Conservation (phyloP, 1,139 yeast species). For the Blastobotrys indianensis region DNA sequence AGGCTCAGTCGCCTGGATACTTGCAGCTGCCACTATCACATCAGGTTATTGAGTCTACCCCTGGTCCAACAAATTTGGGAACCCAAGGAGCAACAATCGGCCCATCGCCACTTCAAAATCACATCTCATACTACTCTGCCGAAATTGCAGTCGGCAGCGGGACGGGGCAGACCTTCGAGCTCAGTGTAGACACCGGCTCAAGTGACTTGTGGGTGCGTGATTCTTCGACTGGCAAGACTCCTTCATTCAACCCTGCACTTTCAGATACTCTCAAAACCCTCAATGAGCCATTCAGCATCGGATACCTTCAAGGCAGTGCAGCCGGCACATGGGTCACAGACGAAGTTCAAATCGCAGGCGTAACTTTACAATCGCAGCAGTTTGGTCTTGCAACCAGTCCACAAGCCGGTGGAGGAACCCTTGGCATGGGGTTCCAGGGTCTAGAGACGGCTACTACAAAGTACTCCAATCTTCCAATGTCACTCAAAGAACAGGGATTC, state of each 20-base stretch:
- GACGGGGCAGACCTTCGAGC: slow-evolving; percentile 10
- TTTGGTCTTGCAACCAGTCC: slow-evolving; percentile 51
- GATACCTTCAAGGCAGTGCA: slow-evolving; percentile 52
- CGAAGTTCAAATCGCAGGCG: slow-evolving; percentile 37
- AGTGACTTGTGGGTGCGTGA: slow-evolving; percentile 97
- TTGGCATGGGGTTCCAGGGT: slow-evolving; percentile 47
- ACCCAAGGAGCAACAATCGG: background rate
- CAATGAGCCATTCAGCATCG: slow-evolving; percentile 35
- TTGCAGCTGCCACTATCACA: too few species aligned
- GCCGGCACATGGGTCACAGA: slow-evolving; percentile 56
- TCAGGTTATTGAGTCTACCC: background rate
- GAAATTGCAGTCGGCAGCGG: slow-evolving; percentile 20
- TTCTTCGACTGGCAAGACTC: slow-evolving; percentile 52
- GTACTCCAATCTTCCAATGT: slow-evolving; percentile 20
- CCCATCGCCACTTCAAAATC: slow-evolving; percentile 5
- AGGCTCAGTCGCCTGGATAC: too few species aligned
- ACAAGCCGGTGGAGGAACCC: slow-evolving; percentile 42
- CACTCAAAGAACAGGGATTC: slow-evolving; percentile 17
- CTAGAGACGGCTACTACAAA: slow-evolving; percentile 32
- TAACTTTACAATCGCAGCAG: slow-evolving; percentile 39
- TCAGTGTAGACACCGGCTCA: slow-evolving; percentile 58
- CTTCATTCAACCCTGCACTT: slow-evolving; percentile 7
- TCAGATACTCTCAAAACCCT: slow-evolving; percentile 33
- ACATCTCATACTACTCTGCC: slow-evolving; percentile 12
- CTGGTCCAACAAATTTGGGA: background rate